A percentile compares a stretch with the other conserved stretches of the same genome.
Evolutionary conservation across 2,329 filamentous ascomycete genomes (phyloP).

Genomic region (Diaporthe longicolla): DNA sequence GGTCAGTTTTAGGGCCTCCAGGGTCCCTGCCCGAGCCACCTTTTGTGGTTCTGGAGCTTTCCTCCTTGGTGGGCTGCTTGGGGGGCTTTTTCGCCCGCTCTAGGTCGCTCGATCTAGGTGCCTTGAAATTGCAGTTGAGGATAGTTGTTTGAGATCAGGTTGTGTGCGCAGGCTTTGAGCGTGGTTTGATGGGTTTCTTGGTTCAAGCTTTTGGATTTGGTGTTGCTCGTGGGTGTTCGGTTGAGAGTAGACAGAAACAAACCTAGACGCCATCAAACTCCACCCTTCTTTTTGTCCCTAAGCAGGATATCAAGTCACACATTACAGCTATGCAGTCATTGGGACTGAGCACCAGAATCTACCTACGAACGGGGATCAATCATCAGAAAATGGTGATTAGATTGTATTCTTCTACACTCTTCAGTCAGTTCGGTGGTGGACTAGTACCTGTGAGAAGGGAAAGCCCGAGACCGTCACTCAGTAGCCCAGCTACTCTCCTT

Average conservation of each 20-base stretch:
- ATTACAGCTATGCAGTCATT: neutral
- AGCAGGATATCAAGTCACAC: neutral
- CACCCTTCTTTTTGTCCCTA: neutral
- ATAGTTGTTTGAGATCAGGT: too few relatives aligned
- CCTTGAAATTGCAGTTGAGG: neutral
- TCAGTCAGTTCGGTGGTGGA: neutral
- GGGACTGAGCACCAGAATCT: neutral
- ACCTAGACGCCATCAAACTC: neutral
- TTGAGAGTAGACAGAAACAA: neutral
- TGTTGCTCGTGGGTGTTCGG: neutral
- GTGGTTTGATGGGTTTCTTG: neutral
- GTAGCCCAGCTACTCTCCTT: neutral
- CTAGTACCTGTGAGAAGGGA: neutral
- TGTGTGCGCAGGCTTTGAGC: neutral
- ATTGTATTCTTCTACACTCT: neutral
- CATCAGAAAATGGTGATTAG: neutral
- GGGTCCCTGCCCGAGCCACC: neutral
- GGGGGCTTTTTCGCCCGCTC: neutral
- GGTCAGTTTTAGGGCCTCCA: neutral
- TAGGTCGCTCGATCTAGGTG: neutral
- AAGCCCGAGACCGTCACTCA: neutral
- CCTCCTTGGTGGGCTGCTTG: neutral
- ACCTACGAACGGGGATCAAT: too few relatives aligned
- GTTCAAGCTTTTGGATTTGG: neutral
- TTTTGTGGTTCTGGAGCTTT: neutral